Percentiles rank a stretch among this genome's conserved stretches.
These are phyloP conservation scores for Magnusiomyces suaveolens DNA, from an alignment of 1,139 yeast genomes.

Conservation along the genomic window DNA sequence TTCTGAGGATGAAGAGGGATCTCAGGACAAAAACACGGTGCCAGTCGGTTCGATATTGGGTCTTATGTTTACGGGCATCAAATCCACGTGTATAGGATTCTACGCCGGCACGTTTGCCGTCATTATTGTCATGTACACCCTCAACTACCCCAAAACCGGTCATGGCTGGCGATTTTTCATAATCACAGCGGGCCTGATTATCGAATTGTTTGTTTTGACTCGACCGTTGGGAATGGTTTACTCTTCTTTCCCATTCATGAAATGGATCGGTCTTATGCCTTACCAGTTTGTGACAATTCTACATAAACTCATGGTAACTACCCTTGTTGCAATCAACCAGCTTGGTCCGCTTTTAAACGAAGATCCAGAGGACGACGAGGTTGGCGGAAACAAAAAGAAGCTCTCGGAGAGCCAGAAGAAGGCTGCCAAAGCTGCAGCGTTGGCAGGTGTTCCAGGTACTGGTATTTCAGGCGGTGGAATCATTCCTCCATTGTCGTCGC, in stretches of 20 bases:
- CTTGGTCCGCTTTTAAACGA: constrained; percentile 14
- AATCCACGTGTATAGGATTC: constrained; percentile 16
- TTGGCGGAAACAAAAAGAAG: neutral
- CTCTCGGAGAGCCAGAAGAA: neutral
- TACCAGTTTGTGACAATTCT: constrained; percentile 19
- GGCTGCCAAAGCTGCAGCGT: constrained; percentile 1
- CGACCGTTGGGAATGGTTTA: constrained; percentile 15
- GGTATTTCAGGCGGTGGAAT: neutral
- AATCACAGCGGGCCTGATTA: constrained; percentile 16
- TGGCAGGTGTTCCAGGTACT: neutral
- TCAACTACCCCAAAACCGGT: constrained; percentile 21
- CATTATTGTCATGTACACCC: constrained; percentile 17
- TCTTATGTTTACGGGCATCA: constrained; percentile 16
- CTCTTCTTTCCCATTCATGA: constrained; percentile 11
- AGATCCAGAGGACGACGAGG: neutral
- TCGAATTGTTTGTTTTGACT: constrained; percentile 22
- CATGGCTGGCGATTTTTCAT: constrained; percentile 24
- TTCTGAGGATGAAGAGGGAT: constrained; percentile 5
- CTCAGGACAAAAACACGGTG: constrained; percentile 6
- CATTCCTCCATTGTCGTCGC: constrained; percentile 7
- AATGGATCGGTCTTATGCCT: constrained; percentile 17
- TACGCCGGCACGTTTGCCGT: constrained; percentile 19
- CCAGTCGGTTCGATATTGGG: constrained; percentile 6
- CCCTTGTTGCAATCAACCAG: constrained; percentile 14
- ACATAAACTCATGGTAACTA: constrained; percentile 15